A percentile compares a stretch with the other conserved stretches of the same genome.
phyloP scores from a whole-genome alignment of 441 rosid genomes.

The Francoa sonchifolia region DNA sequence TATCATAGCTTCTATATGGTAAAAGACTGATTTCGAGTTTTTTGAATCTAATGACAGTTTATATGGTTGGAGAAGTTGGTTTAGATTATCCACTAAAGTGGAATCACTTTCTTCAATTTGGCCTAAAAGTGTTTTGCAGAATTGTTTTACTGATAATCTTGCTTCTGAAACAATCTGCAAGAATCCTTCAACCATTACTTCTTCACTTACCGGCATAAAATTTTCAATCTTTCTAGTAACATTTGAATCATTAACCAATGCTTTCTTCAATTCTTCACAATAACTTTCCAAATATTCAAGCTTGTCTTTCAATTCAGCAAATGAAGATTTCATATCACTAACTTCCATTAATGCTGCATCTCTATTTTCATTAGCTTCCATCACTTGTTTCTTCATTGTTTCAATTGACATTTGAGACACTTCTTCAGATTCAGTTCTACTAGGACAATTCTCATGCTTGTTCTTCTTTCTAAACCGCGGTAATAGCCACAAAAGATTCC shows the following conservation, averaged over 20 bases:
- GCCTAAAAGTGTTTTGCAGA: conserved; percentile 56
- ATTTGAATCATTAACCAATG: too few species aligned
- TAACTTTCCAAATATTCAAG: conserved; percentile 69
- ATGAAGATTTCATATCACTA: conserved; percentile 61
- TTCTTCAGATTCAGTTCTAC: conserved; percentile 58
- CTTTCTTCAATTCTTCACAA: conserved; percentile 71
- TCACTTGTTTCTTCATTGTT: conserved; percentile 53
- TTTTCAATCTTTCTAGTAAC: conserved; percentile 32
- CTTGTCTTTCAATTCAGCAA: conserved; percentile 61
- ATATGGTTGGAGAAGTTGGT: conserved; percentile 48
- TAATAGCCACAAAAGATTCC: conserved; percentile 57
- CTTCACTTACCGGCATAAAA: conserved; percentile 70
- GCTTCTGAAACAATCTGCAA: conserved; percentile 89
- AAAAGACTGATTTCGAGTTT: conserved; percentile 50
- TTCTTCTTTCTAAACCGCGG: conserved; percentile 66
- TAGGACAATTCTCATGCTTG: conserved; percentile 47
- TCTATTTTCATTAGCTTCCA: conserved; percentile 59
- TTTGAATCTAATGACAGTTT: conserved; percentile 51
- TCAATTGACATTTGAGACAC: conserved; percentile 45
- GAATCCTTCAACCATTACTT: conserved; percentile 81
- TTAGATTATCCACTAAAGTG: conserved; percentile 42
- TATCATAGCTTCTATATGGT: conserved; percentile 68
- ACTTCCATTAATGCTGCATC: conserved; percentile 68
- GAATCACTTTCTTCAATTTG: conserved; percentile 68
- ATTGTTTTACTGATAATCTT: conserved; percentile 79